A percentile compares a stretch with the other conserved stretches of the same genome.
Evolutionary conservation across 805 yeast species (phyloP).

Genomic region (Tetrapisispora namnaoensis): DNA sequence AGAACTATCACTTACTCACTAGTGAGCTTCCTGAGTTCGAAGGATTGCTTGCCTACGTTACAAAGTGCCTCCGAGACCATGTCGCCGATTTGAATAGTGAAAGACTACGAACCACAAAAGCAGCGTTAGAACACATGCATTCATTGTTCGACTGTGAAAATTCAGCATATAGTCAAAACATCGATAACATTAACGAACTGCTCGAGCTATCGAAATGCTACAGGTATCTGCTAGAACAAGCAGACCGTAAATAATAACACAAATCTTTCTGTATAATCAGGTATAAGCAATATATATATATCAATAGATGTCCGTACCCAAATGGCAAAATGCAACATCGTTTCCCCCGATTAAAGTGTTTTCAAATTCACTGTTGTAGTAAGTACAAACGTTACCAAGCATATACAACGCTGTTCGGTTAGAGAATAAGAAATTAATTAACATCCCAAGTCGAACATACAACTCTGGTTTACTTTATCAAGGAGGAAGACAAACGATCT

Average conservation of each 20-base stretch:
- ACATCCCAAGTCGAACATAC: no score
- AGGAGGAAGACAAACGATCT: no score
- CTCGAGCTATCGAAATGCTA: background rate
- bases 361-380: no score
- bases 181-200: conserved; percentile 1
- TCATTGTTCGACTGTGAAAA: conserved; percentile 14
- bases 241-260: no score
- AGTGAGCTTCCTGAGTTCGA: conserved; percentile 9
- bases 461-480: no score
- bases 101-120: conserved; percentile 4
- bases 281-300: no score
- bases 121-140: background rate
- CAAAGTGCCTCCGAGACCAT: conserved; percentile 8
- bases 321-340: no score
- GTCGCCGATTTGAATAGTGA: conserved; percentile 7
- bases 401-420: no score
- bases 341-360: background rate
- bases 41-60: background rate
- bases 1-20: conserved; percentile 4
- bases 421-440: no score
- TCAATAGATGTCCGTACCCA: no score
- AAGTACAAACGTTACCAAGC: no score
- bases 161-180: conserved; percentile 8
- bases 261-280: no score
- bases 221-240: background rate